These are phyloP conservation scores for Entophlyctis helioformis DNA, from an alignment of 192 early-diverging fungal genomes.

Conservation along the genomic window DNA sequence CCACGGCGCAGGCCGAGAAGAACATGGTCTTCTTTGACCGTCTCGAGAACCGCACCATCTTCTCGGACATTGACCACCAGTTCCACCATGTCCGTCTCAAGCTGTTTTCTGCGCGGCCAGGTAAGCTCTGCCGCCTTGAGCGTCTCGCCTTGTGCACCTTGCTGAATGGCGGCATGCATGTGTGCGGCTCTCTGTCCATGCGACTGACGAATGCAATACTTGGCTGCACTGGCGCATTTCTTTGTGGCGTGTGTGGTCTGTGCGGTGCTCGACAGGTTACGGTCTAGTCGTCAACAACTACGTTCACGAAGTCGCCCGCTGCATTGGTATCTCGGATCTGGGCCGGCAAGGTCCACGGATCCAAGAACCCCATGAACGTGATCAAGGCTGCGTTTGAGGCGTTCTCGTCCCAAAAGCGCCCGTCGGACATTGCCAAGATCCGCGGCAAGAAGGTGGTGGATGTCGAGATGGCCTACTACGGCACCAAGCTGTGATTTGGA, in stretches of 20 bases:
- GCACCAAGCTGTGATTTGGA: no score
- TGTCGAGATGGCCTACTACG: slow-evolving; percentile 83
- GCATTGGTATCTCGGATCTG: slow-evolving; percentile 85
- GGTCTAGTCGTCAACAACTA: slow-evolving; percentile 86
- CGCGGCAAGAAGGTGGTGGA: slow-evolving; percentile 82
- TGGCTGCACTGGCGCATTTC: no score
- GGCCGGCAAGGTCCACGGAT: slow-evolving; percentile 81
- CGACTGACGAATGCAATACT: no score
- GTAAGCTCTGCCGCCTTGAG: slow-evolving; percentile 26
- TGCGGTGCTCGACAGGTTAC: slow-evolving; percentile 65
- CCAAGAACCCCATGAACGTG: slow-evolving; percentile 96
- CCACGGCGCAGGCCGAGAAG: slow-evolving; percentile 77
- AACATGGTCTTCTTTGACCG: slow-evolving; percentile 72
- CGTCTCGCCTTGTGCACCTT: no score
- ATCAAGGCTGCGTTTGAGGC: slow-evolving; percentile 95
- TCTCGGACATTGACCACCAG: slow-evolving; percentile 74
- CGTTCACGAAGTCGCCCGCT: slow-evolving; percentile 91
- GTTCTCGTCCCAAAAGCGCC: slow-evolving; percentile 60
- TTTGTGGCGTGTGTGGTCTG: no score
- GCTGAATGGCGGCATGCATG: no score
- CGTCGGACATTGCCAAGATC: slow-evolving; percentile 74
- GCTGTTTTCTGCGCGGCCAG: slow-evolving; percentile 74
- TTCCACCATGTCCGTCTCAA: slow-evolving; percentile 77
- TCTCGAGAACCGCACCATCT: slow-evolving; percentile 89
- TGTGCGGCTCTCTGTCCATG: no score